phyloP scores from a whole-genome alignment of 2,329 filamentous ascomycete species.

The Aspergillus aculeatinus region DNA sequence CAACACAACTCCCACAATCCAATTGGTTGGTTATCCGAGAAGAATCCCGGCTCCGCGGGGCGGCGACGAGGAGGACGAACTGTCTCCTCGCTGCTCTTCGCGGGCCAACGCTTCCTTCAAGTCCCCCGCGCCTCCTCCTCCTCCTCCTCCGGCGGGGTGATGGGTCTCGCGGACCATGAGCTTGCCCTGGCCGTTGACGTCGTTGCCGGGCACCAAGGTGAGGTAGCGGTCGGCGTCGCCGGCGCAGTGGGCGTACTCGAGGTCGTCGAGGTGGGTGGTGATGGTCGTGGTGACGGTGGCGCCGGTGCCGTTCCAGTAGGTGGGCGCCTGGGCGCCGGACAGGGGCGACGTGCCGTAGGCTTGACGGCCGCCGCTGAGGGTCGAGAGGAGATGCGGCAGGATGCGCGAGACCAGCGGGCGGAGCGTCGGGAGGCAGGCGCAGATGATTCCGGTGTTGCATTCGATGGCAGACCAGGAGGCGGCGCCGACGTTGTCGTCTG shows the following conservation, averaged over 20 bases:
- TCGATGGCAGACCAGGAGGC: slow-evolving; percentile 42
- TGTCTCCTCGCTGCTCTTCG: not conserved
- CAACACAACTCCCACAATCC: no score
- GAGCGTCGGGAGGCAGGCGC: slow-evolving; percentile 42
- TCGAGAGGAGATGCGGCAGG: slow-evolving; percentile 31
- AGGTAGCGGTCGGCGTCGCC: slow-evolving; percentile 26
- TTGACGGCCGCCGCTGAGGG: slow-evolving; percentile 21
- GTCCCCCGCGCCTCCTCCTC: not conserved
- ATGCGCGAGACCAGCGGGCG: slow-evolving; percentile 36
- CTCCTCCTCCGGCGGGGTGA: slow-evolving; percentile 3
- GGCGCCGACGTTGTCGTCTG: slow-evolving; percentile 37
- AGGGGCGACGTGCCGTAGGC: slow-evolving; percentile 13
- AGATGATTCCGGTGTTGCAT: slow-evolving; percentile 43
- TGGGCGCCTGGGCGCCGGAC: slow-evolving; percentile 14
- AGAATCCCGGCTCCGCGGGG: not conserved
- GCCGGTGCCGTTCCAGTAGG: slow-evolving; percentile 29
- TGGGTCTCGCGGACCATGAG: slow-evolving; percentile 20
- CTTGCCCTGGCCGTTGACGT: slow-evolving; percentile 13
- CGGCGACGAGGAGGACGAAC: slow-evolving; percentile 5
- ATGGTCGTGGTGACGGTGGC: slow-evolving; percentile 26
- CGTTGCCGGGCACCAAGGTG: slow-evolving; percentile 18
- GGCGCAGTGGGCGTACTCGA: slow-evolving; percentile 25
- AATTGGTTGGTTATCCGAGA: not conserved
- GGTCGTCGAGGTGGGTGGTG: slow-evolving; percentile 27
- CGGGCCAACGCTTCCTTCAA: slow-evolving; percentile 8